Evolutionary conservation across 768 basidiomycete species (phyloP), one percentile per base, ranked within the genome.

Genomic region (Gymnopilus dilepis): DNA sequence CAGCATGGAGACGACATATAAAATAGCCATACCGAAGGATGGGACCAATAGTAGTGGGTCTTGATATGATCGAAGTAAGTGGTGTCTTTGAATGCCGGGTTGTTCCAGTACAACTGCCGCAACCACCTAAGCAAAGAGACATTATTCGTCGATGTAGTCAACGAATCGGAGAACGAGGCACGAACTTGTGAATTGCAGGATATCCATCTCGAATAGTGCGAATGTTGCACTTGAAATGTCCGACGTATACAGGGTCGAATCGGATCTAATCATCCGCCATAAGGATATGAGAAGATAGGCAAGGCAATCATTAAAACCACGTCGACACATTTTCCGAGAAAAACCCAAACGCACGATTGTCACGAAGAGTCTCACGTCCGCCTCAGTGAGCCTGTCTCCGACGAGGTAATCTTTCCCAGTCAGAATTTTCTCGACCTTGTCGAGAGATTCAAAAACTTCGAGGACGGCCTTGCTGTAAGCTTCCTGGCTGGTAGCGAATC

Each of bases 201-300:
- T 95, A 99, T 6, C 91, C 91, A 69, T 87, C 79, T 22, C 96
- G 92, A 70, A 97, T 92, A 42, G 84, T 87, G 30, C 89, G 87
- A 65, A 94, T 72, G 80, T 97, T 95, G 78, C 94, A 96, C 68
- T 98, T 98, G 84, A 99, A 99, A 72, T 95, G 93, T 0, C 89
- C 86, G 48, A 90, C 84, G 74, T 99, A 98, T 15, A 91, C 96
- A 1, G 89, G 88, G 68, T 97, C 95, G 75, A 95, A 96, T 34
- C 94, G 92, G 62, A 94, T 78, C 91, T 93, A 59, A 12, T 51
- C 7, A 21, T 11, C 21, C 17, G 1, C 17, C 37, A 34, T 34
- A 34, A 34, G 11, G n/a, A n/a, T n/a, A n/a, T 41, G 22, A 53
- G 34, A 2, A 30, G 38, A 53, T 30, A 28, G 41, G 41, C 56